Evolutionary conservation across 2,329 filamentous ascomycete species (phyloP), one percentile per base, ranked within the genome.

Genomic region (Fusarium stilboides): DNA sequence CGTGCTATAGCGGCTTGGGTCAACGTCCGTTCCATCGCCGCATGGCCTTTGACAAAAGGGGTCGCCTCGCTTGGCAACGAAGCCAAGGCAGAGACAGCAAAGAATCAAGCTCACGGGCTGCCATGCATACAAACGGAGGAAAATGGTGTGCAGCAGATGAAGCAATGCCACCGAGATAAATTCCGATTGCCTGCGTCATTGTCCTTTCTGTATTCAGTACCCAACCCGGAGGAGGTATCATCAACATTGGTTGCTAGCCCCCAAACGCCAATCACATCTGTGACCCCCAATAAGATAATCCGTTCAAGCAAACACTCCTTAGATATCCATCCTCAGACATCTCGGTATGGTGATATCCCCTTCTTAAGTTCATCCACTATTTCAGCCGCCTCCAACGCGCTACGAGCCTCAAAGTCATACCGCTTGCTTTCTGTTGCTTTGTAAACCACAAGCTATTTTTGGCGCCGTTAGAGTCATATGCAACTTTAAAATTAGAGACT

Each of bases 351-450:
- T 34, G 89, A 87, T 54, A 93, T 89, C 31, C 92, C 91, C 79
- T 89, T 93, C 80, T 92, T 92, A 65, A 96, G 88, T 81, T 94
- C 92, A 59, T 83, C 85, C 28, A 95, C 92, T 76, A 96, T 93
- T 76, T 93, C 91, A n/a, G 87, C 84, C 43, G 93, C 92, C 79
- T 94, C 92, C 31, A 89, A 88, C 13, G 86, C 83, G 69, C 84
- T 91, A 69, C 87, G 88, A n/a, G 92, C 89, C 79, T 95, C 93
- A 77, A 96, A 96, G 70, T 96, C 93, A 79, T 96, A 96, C 63
- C 92, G 82, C 81, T 95, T 95, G 65, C 87, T 91, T 80, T 94
- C 92, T 3, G 89, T 88, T 49, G 90, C 89, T 77, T 90, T 91
- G 78, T 91, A 94, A 22, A 95, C 91, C 54, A 94, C 84, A 24